A percentile compares a stretch with the other conserved stretches of the same genome.
Conservation (phyloP, 1,284 basidiomycete genomes). For the Chalciporus sp. region DNA sequence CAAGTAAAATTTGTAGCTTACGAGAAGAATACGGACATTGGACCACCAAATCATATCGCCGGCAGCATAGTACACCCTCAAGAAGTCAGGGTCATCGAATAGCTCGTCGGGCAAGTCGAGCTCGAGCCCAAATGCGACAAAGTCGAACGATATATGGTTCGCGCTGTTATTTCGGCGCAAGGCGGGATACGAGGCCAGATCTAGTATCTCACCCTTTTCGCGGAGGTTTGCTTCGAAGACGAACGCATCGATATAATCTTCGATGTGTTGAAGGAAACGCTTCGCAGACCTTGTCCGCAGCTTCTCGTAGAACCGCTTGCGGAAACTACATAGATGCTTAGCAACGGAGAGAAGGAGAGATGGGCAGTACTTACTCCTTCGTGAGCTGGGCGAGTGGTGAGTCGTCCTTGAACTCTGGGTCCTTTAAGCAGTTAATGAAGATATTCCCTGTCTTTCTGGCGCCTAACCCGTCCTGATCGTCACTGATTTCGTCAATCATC, state of each 20-base stretch:
- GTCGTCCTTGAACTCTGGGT: slow-evolving; percentile 54
- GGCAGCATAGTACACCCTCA: slow-evolving; percentile 57
- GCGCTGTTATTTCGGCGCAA: slow-evolving; percentile 70
- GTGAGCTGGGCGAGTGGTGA: slow-evolving; percentile 59
- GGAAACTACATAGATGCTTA: slow-evolving; percentile 45
- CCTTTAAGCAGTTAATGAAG: slow-evolving; percentile 54
- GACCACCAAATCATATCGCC: slow-evolving; percentile 71
- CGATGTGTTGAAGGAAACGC: slow-evolving; percentile 56
- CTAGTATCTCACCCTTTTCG: slow-evolving; percentile 55
- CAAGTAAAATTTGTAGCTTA: not conserved
- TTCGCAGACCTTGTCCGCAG: slow-evolving; percentile 45
- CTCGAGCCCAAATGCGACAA: slow-evolving; percentile 61
- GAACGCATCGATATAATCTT: slow-evolving; percentile 59
- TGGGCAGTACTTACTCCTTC: slow-evolving; percentile 51
- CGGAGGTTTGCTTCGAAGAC: slow-evolving; percentile 61
- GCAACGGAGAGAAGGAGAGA: not conserved
- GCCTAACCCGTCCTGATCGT: slow-evolving; percentile 61
- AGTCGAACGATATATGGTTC: slow-evolving; percentile 61
- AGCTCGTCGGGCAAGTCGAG: slow-evolving; percentile 65
- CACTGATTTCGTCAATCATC: slow-evolving; percentile 70
- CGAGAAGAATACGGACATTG: slow-evolving; percentile 45
- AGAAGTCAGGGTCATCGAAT: slow-evolving; percentile 55
- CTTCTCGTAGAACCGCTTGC: slow-evolving; percentile 46
- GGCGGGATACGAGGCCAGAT: slow-evolving; percentile 51
- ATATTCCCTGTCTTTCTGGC: slow-evolving; percentile 55